Evolutionary conservation across 192 early-diverging fungal species (phyloP).

Genomic region (Gorgonomyces haynaldii): DNA sequence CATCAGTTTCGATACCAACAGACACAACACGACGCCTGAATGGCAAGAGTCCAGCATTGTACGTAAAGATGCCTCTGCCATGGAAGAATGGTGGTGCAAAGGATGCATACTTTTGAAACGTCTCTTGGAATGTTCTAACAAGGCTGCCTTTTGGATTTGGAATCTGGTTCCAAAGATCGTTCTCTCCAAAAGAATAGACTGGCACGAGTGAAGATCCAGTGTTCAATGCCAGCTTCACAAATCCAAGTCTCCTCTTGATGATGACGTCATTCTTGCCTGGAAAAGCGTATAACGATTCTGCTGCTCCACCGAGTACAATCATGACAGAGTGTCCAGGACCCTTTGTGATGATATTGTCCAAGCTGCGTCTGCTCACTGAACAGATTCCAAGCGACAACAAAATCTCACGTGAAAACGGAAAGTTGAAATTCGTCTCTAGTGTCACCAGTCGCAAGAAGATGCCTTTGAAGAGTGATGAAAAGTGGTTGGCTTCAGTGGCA

Average conservation of each 20-base stretch:
- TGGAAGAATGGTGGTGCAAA: constrained; percentile 23
- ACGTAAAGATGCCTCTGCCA: constrained; percentile 80
- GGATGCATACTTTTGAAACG: constrained; percentile 42
- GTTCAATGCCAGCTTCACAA: constrained; percentile 77
- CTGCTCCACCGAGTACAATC: constrained; percentile 86
- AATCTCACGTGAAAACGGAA: constrained; percentile 79
- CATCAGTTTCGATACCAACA: no score
- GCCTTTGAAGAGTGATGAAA: constrained; percentile 67
- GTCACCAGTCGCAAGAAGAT: constrained; percentile 71
- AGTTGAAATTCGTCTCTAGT: constrained; percentile 65
- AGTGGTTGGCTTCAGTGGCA: constrained; percentile 66
- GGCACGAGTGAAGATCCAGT: constrained; percentile 77
- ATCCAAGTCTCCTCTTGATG: constrained; percentile 71
- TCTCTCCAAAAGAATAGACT: constrained; percentile 88
- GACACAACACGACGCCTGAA: constrained; percentile 26
- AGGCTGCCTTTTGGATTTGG: constrained; percentile 55
- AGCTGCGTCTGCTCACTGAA: constrained; percentile 64
- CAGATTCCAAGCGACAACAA: constrained; percentile 64
- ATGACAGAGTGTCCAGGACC: constrained; percentile 60
- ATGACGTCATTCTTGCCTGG: constrained; percentile 49
- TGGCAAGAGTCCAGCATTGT: constrained; percentile 51
- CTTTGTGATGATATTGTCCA: constrained; percentile 59
- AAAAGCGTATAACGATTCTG: constrained; percentile 60
- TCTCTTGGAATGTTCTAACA: constrained; percentile 56
- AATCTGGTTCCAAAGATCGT: constrained; percentile 73